Conservation (phyloP, 768 basidiomycete genomes). For the Rhodotorula paludigena region DNA sequence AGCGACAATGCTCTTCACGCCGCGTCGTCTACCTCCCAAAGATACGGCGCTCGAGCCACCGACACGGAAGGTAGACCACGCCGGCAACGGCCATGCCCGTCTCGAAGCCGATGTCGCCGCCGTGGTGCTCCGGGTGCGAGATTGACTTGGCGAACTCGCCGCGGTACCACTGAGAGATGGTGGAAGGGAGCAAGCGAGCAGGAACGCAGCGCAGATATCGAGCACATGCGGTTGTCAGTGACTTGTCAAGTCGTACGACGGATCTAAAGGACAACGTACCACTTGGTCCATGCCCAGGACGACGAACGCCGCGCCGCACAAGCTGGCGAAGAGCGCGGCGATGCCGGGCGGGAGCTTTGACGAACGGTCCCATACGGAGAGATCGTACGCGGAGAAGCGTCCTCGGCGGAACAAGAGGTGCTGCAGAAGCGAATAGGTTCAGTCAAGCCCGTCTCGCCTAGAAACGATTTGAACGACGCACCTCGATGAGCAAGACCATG, state of each 20-base stretch:
- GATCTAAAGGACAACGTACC: conserved; percentile 8
- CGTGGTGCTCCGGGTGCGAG: background rate
- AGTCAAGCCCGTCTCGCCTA: no score
- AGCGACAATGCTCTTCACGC: background rate
- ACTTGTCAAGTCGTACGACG: no score
- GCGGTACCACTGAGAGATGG: conserved; percentile 53
- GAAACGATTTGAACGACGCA: background rate
- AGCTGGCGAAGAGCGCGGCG: conserved; percentile 58
- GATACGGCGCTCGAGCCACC: conserved; percentile 24
- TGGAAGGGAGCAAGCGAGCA: background rate
- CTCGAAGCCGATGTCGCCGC: conserved; percentile 68
- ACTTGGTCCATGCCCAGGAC: conserved; percentile 66
- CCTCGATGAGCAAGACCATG: conserved; percentile 51
- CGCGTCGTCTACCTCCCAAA: conserved; percentile 14
- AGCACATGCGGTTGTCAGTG: no score
- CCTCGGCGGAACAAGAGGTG: conserved; percentile 62
- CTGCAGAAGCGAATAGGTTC: conserved; percentile 47
- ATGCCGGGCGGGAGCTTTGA: conserved; percentile 58
- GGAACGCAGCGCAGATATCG: no score
- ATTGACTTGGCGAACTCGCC: conserved; percentile 60
- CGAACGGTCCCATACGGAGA: conserved; percentile 57
- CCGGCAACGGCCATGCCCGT: conserved; percentile 29
- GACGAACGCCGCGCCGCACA: conserved; percentile 56
- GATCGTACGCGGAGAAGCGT: conserved; percentile 54
- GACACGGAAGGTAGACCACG: conserved; percentile 5